Conservation (phyloP, 768 basidiomycete species). For the Termitomyces sp. region DNA sequence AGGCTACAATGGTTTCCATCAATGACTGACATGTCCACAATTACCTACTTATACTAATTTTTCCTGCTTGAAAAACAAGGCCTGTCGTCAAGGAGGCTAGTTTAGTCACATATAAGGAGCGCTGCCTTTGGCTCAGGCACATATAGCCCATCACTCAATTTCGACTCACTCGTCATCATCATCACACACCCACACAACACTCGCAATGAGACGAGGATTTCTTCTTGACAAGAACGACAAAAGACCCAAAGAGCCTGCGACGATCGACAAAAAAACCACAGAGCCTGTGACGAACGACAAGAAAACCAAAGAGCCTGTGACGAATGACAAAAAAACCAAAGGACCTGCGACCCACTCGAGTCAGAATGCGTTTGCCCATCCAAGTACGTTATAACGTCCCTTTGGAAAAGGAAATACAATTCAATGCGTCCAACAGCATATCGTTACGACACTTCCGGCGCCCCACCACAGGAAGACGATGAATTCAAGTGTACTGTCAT, state of each 20-base stretch:
- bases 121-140: background rate
- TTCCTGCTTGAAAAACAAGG: background rate
- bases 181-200: background rate
- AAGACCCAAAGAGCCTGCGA: background rate
- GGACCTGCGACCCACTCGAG: background rate
- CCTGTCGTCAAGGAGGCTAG: background rate
- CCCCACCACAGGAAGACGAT: background rate
- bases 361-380: background rate
- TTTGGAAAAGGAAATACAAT: background rate
- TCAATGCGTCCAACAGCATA: background rate
- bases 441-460: background rate
- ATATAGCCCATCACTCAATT: background rate
- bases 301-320: background rate
- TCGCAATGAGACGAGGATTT: background rate
- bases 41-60: too few species aligned
- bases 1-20: background rate
- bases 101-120: background rate
- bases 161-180: background rate
- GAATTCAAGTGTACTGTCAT: background rate
- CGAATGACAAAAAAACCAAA: background rate
- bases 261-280: background rate
- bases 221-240: background rate
- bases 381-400: background rate
- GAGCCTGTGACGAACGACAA: too few species aligned
- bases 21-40: too few species aligned